A percentile compares a stretch with the other conserved stretches of the same genome.
These are phyloP conservation scores for Cystobasidium pallidum DNA, from an alignment of 1,284 basidiomycete genomes.

Conservation along the genomic window DNA sequence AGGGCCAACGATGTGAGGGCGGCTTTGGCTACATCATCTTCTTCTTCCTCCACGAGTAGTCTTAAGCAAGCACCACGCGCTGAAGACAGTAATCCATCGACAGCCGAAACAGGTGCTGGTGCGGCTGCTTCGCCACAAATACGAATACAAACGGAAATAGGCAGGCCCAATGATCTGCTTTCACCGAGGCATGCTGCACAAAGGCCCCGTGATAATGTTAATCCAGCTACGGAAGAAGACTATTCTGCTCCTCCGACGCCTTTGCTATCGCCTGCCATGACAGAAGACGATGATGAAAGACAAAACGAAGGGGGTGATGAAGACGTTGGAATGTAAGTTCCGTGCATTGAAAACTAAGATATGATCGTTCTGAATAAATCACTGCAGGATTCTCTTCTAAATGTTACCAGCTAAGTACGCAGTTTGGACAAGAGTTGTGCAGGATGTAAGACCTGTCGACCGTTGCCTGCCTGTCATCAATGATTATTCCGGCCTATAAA, in stretches of 20 bases:
- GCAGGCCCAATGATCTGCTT: not conserved
- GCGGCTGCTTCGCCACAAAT: not conserved
- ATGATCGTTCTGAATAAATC: no score
- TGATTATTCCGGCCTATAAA: no score
- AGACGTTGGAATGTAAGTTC: slow-evolving; percentile 45
- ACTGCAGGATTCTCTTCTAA: slow-evolving; percentile 14
- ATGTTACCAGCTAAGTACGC: no score
- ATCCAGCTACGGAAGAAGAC: slow-evolving; percentile 5
- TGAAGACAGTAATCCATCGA: no score
- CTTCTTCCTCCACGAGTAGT: not conserved
- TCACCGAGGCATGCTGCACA: not conserved
- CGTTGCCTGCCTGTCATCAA: not conserved
- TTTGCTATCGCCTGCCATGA: slow-evolving; percentile 29
- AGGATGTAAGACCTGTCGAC: not conserved
- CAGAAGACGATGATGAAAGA: slow-evolving; percentile 42
- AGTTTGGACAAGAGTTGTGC: no score
- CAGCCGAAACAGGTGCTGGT: not conserved
- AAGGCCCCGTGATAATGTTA: slow-evolving; percentile 3
- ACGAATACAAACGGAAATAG: slow-evolving; percentile 9
- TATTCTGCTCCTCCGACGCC: slow-evolving; percentile 29
- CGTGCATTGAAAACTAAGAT: not conserved
- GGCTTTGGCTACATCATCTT: not conserved
- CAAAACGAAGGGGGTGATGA: slow-evolving; percentile 41
- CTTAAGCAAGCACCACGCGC: no score
- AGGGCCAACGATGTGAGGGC: not conserved